Base-by-base conservation (phyloP, 2,329 filamentous ascomycete genomes). In the Claviceps quebecensis region DNA sequence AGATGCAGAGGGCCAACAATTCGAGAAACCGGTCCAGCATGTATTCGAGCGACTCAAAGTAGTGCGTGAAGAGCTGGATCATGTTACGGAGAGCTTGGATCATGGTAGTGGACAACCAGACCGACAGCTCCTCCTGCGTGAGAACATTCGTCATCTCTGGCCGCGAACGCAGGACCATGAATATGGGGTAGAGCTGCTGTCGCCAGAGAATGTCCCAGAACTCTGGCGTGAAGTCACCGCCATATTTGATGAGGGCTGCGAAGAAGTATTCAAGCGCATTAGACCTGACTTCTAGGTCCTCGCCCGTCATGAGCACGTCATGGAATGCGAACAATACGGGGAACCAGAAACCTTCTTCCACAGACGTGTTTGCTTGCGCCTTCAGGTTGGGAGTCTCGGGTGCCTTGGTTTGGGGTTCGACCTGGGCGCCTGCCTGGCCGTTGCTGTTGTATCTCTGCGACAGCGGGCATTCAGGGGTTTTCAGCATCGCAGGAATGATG, bases 191-290 rank as follows among this genome's bases (percentile, higher is more conserved):
- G 1, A 99, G 77, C 53, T 98, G 80, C 65, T 99, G 93, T 48
- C 91, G 81, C 90, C 93, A 98, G 0, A 99, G 77, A 17, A 93
- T 95, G 65, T 99, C 93, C 93, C 93, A 99, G 65, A 99, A 99
- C 50, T 95, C 88, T 1, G 83, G 74, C 3, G 91, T 89, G 61
- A 96, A 99, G 58, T 88, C 86, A 17, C 87, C 86, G 38, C 94
- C 93, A 59, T 97, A 93, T 56, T 81, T 82, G 53, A 95, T 83
- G 6, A 99, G 75, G 0, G 89, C 89, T 53, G 97, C 91, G 60
- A 99, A 99, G 55, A 98, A 88, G 67, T 97, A 98, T 59, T 90
- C 95, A 41, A 98, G 75, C 2, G 94, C 93, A 68, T 80, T 83
- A 1, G 80, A 96, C 53, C 93, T 84, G 41, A 97, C 93, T 68